A percentile compares a stretch with the other conserved stretches of the same genome.
These are phyloP conservation scores for Lactarius psammicola DNA, from an alignment of 768 basidiomycete genomes.

Conservation along the genomic window DNA sequence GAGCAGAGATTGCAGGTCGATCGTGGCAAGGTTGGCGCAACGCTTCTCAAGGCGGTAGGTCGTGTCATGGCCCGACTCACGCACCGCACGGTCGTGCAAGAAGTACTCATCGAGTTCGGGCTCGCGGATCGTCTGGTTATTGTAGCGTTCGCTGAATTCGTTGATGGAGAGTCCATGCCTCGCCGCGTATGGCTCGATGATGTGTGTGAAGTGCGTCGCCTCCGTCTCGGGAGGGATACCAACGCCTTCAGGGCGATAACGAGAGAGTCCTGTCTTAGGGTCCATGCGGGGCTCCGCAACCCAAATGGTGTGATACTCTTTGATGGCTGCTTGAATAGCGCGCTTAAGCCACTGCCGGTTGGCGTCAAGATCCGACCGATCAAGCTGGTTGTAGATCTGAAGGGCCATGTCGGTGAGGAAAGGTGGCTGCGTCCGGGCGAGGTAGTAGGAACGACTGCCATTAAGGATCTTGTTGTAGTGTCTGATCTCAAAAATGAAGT, in stretches of 20 bases:
- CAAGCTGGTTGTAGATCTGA: constrained; percentile 96
- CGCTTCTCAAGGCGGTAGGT: constrained; percentile 97
- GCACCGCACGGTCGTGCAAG: constrained; percentile 92
- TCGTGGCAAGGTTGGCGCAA: constrained; percentile 94
- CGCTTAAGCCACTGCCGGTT: constrained; percentile 93
- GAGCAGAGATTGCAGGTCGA: constrained; percentile 91
- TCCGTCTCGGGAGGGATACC: constrained; percentile 99
- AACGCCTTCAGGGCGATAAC: constrained; percentile 89
- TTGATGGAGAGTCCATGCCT: constrained; percentile 91
- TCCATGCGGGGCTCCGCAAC: constrained; percentile 93
- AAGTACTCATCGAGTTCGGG: constrained; percentile 96
- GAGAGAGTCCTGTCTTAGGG: constrained; percentile 88
- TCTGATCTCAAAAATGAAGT: constrained; percentile 98
- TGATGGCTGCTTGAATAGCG: constrained; percentile 96
- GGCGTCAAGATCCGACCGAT: constrained; percentile 72
- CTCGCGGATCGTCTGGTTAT: constrained; percentile 76
- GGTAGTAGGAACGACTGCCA: constrained; percentile 92
- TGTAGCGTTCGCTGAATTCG: constrained; percentile 97
- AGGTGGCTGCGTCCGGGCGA: constrained; percentile 94
- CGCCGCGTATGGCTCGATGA: constrained; percentile 90
- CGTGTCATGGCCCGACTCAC: constrained; percentile 95
- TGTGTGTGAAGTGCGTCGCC: constrained; percentile 96
- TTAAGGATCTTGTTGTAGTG: constrained; percentile 97
- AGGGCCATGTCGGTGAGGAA: constrained; percentile 99
- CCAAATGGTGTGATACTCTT: constrained; percentile 99